Evolutionary conservation across 768 basidiomycete species (phyloP).

Genomic region (Rubroboletus pulcherrimus): DNA sequence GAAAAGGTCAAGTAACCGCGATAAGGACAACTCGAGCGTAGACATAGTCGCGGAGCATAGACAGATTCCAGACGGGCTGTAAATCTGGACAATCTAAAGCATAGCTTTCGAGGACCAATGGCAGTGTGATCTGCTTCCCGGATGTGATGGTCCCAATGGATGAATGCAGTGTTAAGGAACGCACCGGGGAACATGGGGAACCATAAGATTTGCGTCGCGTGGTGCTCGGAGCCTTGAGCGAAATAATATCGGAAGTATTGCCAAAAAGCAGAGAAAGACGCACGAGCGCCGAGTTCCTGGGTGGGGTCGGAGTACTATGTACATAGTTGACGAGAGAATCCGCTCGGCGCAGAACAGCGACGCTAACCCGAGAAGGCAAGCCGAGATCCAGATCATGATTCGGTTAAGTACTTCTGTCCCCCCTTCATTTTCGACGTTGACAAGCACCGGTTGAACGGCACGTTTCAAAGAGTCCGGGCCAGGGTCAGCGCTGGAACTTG

Average conservation of each 20-base stretch:
- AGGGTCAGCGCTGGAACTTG: neutral
- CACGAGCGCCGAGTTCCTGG: neutral
- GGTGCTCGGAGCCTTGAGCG: neutral
- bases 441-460: neutral
- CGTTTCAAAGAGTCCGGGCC: neutral
- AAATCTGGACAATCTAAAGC: neutral
- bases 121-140: neutral
- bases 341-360: neutral
- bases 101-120: neutral
- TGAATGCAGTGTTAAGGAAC: neutral
- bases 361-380: neutral
- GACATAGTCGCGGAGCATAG: neutral
- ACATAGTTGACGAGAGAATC: neutral
- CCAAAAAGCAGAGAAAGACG: neutral
- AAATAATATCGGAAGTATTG: neutral
- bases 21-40: neutral
- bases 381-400: slow-evolving; percentile 4
- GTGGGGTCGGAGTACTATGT: neutral
- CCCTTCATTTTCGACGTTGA: neutral
- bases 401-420: neutral
- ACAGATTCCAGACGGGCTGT: neutral
- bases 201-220: neutral
- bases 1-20: neutral
- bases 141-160: neutral
- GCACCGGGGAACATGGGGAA: neutral